Conservation (phyloP, 768 basidiomycete species). For the Phallus indusiatus region DNA sequence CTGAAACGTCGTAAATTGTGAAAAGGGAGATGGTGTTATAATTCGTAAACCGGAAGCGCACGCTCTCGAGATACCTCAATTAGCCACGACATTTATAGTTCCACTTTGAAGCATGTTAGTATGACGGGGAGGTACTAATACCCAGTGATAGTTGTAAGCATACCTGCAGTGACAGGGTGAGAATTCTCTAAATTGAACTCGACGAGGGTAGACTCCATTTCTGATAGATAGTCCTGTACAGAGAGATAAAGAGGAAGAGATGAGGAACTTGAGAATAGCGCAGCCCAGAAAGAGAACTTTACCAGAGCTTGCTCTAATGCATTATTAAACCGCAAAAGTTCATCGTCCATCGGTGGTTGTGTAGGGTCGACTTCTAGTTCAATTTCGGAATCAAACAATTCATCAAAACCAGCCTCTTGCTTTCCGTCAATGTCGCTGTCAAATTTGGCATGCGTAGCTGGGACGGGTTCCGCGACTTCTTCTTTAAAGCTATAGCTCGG, state of each 20-base stretch:
- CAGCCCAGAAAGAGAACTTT: background rate
- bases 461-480: too few species aligned
- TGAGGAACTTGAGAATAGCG: too few species aligned
- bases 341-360: background rate
- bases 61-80: too few species aligned
- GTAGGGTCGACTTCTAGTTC: background rate
- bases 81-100: background rate
- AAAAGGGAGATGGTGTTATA: too few species aligned
- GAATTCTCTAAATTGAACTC: background rate
- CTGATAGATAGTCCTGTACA: background rate
- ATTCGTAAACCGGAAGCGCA: too few species aligned
- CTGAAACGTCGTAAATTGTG: too few species aligned
- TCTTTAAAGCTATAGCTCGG: too few species aligned
- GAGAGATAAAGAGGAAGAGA: too few species aligned
- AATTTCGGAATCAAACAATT: background rate
- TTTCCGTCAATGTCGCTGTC: too few species aligned
- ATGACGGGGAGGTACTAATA: background rate
- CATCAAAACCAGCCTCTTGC: background rate
- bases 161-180: background rate
- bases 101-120: background rate
- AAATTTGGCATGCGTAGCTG: too few species aligned
- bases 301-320: background rate
- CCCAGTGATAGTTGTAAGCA: background rate
- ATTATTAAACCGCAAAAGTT: background rate
- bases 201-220: background rate